These are phyloP conservation scores for Uronychia binucleata DNA, from an alignment of 73 alveolate genomes.

Conservation along the genomic window DNA sequence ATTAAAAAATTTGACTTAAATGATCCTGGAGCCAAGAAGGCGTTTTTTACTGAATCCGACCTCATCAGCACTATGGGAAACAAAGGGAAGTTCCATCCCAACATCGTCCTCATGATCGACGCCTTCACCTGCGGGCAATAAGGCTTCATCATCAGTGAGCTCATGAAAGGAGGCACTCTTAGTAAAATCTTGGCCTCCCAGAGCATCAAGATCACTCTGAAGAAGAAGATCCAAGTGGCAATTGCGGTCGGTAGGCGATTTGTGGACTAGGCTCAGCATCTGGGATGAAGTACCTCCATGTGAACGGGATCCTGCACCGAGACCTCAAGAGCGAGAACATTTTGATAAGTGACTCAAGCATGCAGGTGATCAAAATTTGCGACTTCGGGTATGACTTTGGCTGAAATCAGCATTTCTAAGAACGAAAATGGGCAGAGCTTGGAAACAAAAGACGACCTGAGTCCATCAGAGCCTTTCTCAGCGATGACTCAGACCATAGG, in stretches of 20 bases:
- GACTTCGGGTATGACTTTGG: constrained; percentile 51
- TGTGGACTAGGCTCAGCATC: background rate
- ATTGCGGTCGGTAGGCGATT: constrained; percentile 77
- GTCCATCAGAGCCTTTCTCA: background rate
- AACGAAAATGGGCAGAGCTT: background rate
- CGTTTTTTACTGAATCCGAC: constrained; percentile 46
- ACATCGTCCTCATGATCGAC: constrained; percentile 86
- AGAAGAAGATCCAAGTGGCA: constrained; percentile 69
- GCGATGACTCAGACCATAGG: constrained; percentile 68
- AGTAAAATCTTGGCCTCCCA: constrained; percentile 63
- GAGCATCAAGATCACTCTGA: constrained; percentile 48
- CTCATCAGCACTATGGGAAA: constrained; percentile 20
- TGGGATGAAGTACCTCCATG: constrained; percentile 82
- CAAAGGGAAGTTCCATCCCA: constrained; percentile 78
- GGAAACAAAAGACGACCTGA: too few species aligned
- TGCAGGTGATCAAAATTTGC: constrained; percentile 33
- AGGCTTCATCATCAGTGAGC: constrained; percentile 78
- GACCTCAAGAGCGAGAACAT: constrained; percentile 87
- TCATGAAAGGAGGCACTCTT: constrained; percentile 85
- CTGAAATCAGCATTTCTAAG: constrained; percentile 19
- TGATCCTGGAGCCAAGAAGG: constrained; percentile 22
- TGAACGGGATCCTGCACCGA: constrained; percentile 79
- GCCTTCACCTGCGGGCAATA: constrained; percentile 76
- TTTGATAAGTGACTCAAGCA: constrained; percentile 34
- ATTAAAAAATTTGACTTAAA: constrained; percentile 26